Conservation (phyloP, 2,329 filamentous ascomycete species). For the Neonectria punicea region DNA sequence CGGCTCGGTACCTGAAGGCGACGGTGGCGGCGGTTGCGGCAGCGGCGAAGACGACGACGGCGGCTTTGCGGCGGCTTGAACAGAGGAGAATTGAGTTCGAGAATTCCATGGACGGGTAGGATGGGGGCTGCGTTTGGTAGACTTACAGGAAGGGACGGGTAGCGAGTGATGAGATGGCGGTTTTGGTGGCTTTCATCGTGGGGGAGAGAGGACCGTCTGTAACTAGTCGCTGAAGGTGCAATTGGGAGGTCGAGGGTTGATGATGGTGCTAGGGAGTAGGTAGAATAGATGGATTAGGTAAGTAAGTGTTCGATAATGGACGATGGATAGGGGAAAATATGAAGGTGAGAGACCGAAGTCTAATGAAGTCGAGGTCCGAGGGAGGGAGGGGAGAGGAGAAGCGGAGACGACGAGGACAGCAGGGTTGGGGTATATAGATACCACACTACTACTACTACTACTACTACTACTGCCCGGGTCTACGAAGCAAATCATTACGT, state of each 20-base stretch:
- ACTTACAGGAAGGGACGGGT: constrained; percentile 39
- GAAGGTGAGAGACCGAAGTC: background rate
- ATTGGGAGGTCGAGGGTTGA: background rate
- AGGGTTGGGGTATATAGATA: constrained; percentile 9
- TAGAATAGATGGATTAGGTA: background rate
- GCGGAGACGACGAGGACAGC: background rate
- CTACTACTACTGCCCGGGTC: no score
- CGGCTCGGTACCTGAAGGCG: constrained; percentile 49
- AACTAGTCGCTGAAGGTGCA: background rate
- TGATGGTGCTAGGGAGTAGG: background rate
- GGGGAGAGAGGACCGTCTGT: background rate
- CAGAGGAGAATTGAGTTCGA: background rate
- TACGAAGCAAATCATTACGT: background rate
- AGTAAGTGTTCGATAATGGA: background rate
- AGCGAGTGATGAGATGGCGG: constrained; percentile 25
- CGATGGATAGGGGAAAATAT: background rate
- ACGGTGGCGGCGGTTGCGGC: constrained; percentile 43
- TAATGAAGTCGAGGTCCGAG: background rate
- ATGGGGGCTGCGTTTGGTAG: background rate
- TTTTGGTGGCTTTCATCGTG: constrained; percentile 27
- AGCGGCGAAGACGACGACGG: constrained; percentile 48
- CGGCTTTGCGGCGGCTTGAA: constrained; percentile 52
- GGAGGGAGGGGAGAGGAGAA: background rate
- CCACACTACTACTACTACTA: no score
- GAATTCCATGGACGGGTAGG: background rate